These are phyloP conservation scores for Coemansia sp. DNA, from an alignment of 371 early-diverging fungal genomes.

Conservation along the genomic window DNA sequence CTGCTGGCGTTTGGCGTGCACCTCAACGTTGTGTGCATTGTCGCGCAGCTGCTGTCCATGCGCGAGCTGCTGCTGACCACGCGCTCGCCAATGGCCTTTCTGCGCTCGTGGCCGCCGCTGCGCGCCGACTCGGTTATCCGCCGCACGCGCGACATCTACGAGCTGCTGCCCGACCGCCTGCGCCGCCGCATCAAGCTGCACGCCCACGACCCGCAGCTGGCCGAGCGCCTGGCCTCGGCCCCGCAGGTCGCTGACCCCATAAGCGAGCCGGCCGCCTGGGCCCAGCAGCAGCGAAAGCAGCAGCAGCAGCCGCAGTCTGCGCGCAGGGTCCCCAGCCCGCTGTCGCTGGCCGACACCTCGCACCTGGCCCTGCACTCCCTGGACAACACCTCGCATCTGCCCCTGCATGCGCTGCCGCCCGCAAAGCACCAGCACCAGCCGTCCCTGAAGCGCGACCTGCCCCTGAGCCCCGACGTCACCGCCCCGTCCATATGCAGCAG, in stretches of 20 bases:
- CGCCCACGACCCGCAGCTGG: slow-evolving; percentile 38
- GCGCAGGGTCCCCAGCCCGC: background rate
- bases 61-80: slow-evolving; percentile 68
- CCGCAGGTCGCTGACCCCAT: slow-evolving; percentile 31
- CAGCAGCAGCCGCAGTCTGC: slow-evolving; percentile 1
- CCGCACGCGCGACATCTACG: slow-evolving; percentile 59
- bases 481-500: background rate
- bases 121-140: slow-evolving; percentile 69
- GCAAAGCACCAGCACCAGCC: background rate
- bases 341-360: background rate
- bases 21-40: slow-evolving; percentile 84
- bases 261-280: background rate
- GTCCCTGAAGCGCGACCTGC: slow-evolving; percentile 39
- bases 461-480: slow-evolving; percentile 12
- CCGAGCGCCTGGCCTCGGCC: slow-evolving; percentile 34
- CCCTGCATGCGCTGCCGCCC: background rate
- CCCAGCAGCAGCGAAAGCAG: background rate
- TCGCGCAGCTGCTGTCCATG: slow-evolving; percentile 78
- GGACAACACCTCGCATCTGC: background rate
- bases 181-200: slow-evolving; percentile 26
- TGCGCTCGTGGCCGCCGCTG: slow-evolving; percentile 78
- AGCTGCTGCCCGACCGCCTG: slow-evolving; percentile 24
- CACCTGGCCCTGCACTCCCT: background rate
- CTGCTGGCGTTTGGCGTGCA: slow-evolving; percentile 88
- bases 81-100: slow-evolving; percentile 74